phyloP scores from a whole-genome alignment of 805 yeast genomes.

The Barnettozyma vustinii region DNA sequence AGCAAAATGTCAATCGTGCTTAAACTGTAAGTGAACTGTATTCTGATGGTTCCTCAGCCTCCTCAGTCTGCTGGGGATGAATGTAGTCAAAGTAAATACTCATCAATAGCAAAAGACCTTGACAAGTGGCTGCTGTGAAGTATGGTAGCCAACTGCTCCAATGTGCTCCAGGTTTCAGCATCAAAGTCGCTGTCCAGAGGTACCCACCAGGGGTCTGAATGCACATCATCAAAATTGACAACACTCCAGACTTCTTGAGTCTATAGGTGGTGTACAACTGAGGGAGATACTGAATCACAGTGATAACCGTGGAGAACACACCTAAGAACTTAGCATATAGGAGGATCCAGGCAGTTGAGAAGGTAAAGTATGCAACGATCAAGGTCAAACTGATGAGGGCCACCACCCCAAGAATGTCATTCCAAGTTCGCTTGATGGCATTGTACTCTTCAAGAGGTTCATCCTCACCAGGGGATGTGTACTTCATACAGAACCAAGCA shows the following conservation, averaged over 20 bases:
- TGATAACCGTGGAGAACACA: constrained; percentile 53
- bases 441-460: constrained; percentile 33
- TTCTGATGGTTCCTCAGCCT: neutral
- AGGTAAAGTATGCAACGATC: constrained; percentile 27
- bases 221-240: constrained; percentile 75
- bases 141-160: constrained; percentile 89
- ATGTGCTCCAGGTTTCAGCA: constrained; percentile 64
- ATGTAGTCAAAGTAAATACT: constrained; percentile 46
- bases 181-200: constrained; percentile 69
- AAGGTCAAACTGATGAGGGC: constrained; percentile 28
- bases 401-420: constrained; percentile 35
- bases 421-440: constrained; percentile 36
- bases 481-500: constrained; percentile 45
- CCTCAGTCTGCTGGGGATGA: neutral
- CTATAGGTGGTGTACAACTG: constrained; percentile 66
- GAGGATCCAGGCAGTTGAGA: constrained; percentile 18
- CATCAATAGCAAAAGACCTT: constrained; percentile 54
- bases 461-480: constrained; percentile 41
- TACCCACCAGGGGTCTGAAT: constrained; percentile 90
- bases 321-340: constrained; percentile 59
- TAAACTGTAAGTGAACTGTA: neutral
- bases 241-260: constrained; percentile 73
- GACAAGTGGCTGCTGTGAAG: constrained; percentile 64
- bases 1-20: neutral
- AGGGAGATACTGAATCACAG: constrained; percentile 72